These are phyloP conservation scores for Waltergamsia citrina DNA, from an alignment of 2,329 filamentous ascomycete genomes.

Conservation along the genomic window DNA sequence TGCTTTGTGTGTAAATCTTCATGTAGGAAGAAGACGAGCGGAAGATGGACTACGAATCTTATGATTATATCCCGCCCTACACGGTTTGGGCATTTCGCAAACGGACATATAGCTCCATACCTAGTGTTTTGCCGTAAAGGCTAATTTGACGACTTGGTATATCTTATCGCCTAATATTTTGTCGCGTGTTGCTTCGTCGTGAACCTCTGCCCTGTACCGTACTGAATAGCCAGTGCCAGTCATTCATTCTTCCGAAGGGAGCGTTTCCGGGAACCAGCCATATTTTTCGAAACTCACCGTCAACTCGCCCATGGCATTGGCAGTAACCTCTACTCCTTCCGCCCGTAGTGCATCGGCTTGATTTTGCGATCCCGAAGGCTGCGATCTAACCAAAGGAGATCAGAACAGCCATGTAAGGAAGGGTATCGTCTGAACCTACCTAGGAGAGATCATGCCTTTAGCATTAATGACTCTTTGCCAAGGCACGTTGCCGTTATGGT, in stretches of 20 bases:
- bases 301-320: conserved; percentile 39
- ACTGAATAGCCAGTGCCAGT: no score
- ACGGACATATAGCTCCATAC: background rate
- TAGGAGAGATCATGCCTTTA: conserved; percentile 76
- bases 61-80: no score
- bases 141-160: background rate
- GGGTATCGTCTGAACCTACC: conserved; percentile 35
- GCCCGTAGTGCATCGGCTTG: conserved; percentile 39
- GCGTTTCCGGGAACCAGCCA: conserved; percentile 44
- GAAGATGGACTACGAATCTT: no score
- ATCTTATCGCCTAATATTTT: background rate
- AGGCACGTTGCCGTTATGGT: conserved; percentile 71
- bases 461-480: conserved; percentile 93
- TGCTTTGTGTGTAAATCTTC: background rate
- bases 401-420: conserved; percentile 1
- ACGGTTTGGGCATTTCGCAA: no score
- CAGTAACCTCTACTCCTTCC: conserved; percentile 43
- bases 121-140: background rate
- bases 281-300: conserved; percentile 39
- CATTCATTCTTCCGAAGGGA: conserved; percentile 34
- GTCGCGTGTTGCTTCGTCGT: no score
- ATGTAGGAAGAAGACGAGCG: no score
- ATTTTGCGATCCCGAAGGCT: conserved; percentile 34
- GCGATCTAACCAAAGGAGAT: conserved; percentile 30
- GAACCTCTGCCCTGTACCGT: no score